Evolutionary conservation across 257 asterid genomes (phyloP).

Genomic region (Solanum etuberosum): DNA sequence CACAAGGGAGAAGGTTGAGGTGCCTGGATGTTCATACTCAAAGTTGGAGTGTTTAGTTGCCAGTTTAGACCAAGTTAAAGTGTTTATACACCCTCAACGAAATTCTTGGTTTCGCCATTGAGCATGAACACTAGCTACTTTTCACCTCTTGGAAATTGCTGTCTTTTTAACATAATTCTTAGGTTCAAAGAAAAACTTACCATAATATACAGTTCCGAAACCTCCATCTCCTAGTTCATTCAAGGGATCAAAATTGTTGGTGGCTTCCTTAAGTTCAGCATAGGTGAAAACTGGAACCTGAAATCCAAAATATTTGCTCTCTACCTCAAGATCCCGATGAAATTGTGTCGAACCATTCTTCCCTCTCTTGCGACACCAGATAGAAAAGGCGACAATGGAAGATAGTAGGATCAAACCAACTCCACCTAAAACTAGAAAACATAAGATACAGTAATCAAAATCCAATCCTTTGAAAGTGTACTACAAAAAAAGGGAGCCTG

Average conservation of each 20-base stretch:
- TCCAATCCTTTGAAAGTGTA: not conserved
- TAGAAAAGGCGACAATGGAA: not conserved
- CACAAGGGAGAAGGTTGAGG: not conserved
- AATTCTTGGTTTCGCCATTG: not conserved
- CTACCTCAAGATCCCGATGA: not conserved
- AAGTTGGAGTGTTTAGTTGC: not conserved
- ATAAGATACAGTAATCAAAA: not conserved
- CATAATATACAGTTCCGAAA: not conserved
- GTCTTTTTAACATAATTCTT: not conserved
- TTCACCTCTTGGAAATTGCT: not conserved
- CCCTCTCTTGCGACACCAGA: not conserved
- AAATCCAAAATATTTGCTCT: slow-evolving; percentile 1
- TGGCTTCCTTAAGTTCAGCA: not conserved
- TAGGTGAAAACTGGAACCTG: slow-evolving; percentile 1
- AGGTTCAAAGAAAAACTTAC: not conserved
- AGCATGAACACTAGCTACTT: not conserved
- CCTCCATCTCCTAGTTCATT: slow-evolving; percentile 7
- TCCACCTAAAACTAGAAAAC: slow-evolving; percentile 11
- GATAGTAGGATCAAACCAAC: not conserved
- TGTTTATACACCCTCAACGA: not conserved
- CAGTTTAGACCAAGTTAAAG: not conserved
- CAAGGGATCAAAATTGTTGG: not conserved
- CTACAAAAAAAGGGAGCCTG: not conserved
- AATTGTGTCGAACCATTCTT: not conserved
- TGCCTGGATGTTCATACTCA: not conserved